These are phyloP conservation scores for Narthecium ossifragum DNA, from an alignment of 106 monocot species.

Conservation along the genomic window DNA sequence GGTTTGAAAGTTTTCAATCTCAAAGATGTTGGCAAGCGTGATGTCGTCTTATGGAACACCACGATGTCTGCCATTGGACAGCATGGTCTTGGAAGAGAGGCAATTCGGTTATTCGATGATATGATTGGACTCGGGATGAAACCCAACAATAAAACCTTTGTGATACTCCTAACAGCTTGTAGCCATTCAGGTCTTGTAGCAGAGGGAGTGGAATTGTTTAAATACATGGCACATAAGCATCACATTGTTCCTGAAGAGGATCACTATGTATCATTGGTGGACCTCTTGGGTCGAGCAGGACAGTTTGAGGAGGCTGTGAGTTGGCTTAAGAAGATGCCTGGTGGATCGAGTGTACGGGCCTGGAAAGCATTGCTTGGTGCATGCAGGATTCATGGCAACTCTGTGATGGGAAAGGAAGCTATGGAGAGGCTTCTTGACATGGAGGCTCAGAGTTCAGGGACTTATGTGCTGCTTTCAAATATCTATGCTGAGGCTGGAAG, in stretches of 20 bases:
- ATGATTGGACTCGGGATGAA: constrained; percentile 36
- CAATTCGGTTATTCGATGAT: constrained; percentile 39
- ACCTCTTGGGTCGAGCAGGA: constrained; percentile 53
- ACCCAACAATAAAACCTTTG: constrained; percentile 50
- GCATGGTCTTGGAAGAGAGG: constrained; percentile 48
- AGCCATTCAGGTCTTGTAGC: constrained; percentile 55
- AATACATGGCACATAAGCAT: constrained; percentile 41
- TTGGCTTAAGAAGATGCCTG: constrained; percentile 34
- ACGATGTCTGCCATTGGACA: constrained; percentile 60
- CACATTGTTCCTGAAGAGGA: constrained; percentile 37
- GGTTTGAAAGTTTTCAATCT: constrained; percentile 32
- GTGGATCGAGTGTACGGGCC: constrained; percentile 22
- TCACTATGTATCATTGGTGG: constrained; percentile 72
- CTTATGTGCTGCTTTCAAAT: constrained; percentile 45
- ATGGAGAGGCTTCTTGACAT: constrained; percentile 30
- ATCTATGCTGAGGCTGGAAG: constrained; percentile 37
- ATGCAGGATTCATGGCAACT: constrained; percentile 42
- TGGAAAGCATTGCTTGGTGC: constrained; percentile 65
- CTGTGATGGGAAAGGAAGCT: constrained; percentile 29
- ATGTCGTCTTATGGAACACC: constrained; percentile 65
- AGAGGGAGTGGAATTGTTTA: constrained; percentile 54
- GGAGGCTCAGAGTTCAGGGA: constrained; percentile 23
- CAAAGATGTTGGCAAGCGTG: constrained; percentile 21
- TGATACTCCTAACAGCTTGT: constrained; percentile 58
- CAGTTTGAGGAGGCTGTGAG: constrained; percentile 40